These are phyloP conservation scores for Coccomyxa sp. DNA, from an alignment of 139 green algal species.

Conservation along the genomic window DNA sequence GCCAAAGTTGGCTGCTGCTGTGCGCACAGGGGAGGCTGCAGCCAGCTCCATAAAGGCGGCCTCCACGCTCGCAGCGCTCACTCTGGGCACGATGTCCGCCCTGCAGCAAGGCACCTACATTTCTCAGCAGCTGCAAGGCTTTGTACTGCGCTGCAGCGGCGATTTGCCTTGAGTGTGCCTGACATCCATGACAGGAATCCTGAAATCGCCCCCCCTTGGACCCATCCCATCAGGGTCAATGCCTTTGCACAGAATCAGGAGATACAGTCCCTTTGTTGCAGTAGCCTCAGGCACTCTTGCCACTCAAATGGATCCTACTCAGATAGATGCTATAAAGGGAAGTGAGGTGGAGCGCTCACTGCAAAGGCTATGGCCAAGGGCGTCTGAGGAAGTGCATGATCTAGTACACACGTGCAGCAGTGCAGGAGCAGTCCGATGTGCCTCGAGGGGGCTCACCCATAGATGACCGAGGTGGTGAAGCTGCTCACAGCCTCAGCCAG, in stretches of 20 bases:
- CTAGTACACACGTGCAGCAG: too few relatives aligned
- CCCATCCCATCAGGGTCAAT: too few relatives aligned
- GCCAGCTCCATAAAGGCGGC: constrained; percentile 40
- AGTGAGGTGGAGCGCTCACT: neutral
- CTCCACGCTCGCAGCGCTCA: constrained; percentile 44
- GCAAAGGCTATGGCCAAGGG: too few relatives aligned
- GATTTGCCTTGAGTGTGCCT: neutral
- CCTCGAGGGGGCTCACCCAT: constrained; percentile 9
- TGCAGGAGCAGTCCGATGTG: too few relatives aligned
- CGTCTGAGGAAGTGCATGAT: too few relatives aligned
- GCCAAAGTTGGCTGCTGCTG: constrained; percentile 11
- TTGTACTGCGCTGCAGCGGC: neutral
- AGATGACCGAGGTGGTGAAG: constrained; percentile 37
- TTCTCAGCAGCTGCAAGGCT: neutral
- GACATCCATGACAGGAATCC: neutral
- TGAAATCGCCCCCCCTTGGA: neutral
- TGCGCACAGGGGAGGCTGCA: constrained; percentile 25
- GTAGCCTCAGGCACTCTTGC: too few relatives aligned
- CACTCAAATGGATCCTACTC: too few relatives aligned
- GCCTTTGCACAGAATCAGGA: too few relatives aligned
- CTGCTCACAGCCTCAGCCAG: constrained; percentile 26
- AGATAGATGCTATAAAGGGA: neutral
- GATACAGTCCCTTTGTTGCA: too few relatives aligned
- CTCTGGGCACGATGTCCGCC: constrained; percentile 32
- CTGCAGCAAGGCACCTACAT: neutral